Evolutionary conservation across 805 yeast species (phyloP).

Genomic region (Middelhovenomyces tepae): DNA sequence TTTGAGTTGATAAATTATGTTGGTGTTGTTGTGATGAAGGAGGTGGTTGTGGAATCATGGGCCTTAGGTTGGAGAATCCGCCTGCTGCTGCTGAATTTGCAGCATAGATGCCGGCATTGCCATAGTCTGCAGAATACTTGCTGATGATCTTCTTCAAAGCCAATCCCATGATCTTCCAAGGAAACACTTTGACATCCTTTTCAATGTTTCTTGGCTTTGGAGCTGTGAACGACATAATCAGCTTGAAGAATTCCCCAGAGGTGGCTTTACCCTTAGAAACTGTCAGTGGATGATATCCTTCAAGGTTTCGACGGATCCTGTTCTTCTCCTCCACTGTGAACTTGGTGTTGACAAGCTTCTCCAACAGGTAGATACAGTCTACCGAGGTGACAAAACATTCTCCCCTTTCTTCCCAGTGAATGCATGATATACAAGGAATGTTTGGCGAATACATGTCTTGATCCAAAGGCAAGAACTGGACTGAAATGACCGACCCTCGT

Average conservation of each 20-base stretch:
- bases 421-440: slow-evolving; percentile 47
- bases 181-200: slow-evolving; percentile 59
- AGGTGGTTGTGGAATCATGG: too few relatives aligned
- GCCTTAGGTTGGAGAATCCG: too few relatives aligned
- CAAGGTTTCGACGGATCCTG: slow-evolving; percentile 57
- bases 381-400: slow-evolving; percentile 54
- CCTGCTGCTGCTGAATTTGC: slow-evolving; percentile 1
- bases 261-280: slow-evolving; percentile 40
- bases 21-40: too few relatives aligned
- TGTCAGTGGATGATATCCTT: slow-evolving; percentile 53
- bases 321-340: slow-evolving; percentile 64
- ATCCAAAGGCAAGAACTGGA: slow-evolving; percentile 32
- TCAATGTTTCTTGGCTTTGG: slow-evolving; percentile 66
- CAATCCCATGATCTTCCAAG: slow-evolving; percentile 44
- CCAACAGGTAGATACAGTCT: slow-evolving; percentile 50
- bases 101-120: neutral
- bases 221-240: slow-evolving; percentile 51
- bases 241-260: slow-evolving; percentile 32
- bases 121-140: slow-evolving; percentile 37
- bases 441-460: slow-evolving; percentile 31
- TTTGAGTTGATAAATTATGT: too few relatives aligned
- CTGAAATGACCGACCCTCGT: slow-evolving; percentile 27
- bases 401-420: slow-evolving; percentile 44
- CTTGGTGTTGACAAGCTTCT: slow-evolving; percentile 43
- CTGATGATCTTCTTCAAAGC: slow-evolving; percentile 51